Conservation (phyloP, 257 asterid species). For the Gardenia jasminoides region DNA sequence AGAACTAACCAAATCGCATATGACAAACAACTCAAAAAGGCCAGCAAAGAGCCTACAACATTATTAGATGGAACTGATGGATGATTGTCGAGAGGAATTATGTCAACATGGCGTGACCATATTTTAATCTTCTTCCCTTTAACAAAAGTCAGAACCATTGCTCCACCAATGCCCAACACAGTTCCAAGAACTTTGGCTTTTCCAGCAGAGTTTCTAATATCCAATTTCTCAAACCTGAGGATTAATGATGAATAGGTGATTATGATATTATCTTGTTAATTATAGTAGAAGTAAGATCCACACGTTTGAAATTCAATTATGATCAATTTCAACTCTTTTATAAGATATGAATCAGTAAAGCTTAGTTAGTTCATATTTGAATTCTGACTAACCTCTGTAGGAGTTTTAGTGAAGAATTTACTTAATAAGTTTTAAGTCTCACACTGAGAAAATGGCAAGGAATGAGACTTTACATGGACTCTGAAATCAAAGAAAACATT, state of each 20-base stretch:
- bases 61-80: conserved; percentile 2
- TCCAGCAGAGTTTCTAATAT: conserved; percentile 22
- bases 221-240: conserved; percentile 36
- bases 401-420: too few relatives aligned
- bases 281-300: background rate
- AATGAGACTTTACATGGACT: too few relatives aligned
- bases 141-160: conserved; percentile 33
- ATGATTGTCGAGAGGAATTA: conserved; percentile 10
- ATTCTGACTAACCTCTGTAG: too few relatives aligned
- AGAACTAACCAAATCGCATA: conserved; percentile 37
- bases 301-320: background rate
- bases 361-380: background rate
- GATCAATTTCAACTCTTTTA: too few relatives aligned
- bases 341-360: background rate
- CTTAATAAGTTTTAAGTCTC: too few relatives aligned
- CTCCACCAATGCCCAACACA: conserved; percentile 34
- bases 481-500: too few relatives aligned
- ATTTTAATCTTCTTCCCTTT: conserved; percentile 26
- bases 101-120: conserved; percentile 19
- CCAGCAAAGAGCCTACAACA: conserved; percentile 27
- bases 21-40: conserved; percentile 29
- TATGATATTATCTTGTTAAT: background rate
- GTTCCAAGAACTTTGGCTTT: conserved; percentile 38
- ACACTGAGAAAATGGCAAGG: background rate
- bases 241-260: background rate